Conservation (phyloP, 2,329 filamentous ascomycete species). For the Colletotrichum cordylinicola region DNA sequence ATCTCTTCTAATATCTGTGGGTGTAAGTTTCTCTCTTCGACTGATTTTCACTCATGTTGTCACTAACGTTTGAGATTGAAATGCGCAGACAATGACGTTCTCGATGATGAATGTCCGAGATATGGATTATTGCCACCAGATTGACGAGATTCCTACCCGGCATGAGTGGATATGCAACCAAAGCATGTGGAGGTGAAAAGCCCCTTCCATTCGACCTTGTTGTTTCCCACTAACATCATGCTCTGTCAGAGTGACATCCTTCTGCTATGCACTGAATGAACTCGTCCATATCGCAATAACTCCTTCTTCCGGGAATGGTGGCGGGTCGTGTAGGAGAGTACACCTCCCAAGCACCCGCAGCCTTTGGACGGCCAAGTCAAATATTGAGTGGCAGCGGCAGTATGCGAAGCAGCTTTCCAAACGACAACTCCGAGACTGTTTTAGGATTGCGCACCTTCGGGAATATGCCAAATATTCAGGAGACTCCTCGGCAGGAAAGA, state of each 20-base stretch:
- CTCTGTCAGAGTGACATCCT: neutral
- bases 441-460: neutral
- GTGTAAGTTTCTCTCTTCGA: neutral
- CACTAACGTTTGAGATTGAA: neutral
- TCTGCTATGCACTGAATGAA: neutral
- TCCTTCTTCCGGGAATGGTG: neutral
- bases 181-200: neutral
- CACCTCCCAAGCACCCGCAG: neutral
- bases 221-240: neutral
- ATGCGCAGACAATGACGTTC: neutral
- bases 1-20: neutral
- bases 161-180: neutral
- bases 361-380: neutral
- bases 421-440: neutral
- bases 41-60: accelerated
- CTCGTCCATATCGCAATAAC: neutral
- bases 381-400: neutral
- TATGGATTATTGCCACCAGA: neutral
- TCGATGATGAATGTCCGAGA: neutral
- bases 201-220: neutral
- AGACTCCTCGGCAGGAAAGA: neutral
- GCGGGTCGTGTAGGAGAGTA: neutral
- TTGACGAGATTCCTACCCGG: neutral
- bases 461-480: neutral
- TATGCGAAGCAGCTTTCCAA: neutral